Percentiles rank a stretch among this genome's conserved stretches.
These are phyloP conservation scores for Acanthamoeba castellanii DNA, from an alignment of 208 protist genomes.

Conservation along the genomic window DNA sequence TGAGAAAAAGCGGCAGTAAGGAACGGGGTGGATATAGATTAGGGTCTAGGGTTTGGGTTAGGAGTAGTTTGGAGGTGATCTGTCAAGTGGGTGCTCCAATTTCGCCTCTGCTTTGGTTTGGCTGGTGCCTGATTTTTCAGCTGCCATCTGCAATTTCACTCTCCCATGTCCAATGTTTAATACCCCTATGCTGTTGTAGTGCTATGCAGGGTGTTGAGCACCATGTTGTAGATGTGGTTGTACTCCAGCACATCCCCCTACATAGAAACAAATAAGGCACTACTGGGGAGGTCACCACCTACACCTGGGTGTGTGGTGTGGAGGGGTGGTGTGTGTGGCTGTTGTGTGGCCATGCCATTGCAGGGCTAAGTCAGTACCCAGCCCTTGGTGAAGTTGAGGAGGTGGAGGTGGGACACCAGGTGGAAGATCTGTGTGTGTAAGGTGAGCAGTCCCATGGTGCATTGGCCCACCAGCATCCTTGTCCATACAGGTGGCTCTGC, in stretches of 20 bases:
- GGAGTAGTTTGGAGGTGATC: too few relatives aligned
- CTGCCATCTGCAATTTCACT: too few relatives aligned
- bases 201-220: not conserved
- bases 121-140: too few relatives aligned
- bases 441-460: not conserved
- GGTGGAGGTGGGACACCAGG: not conserved
- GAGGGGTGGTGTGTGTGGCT: too few relatives aligned
- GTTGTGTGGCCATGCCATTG: not conserved
- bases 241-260: not conserved
- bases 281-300: not conserved
- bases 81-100: too few relatives aligned
- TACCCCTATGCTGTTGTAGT: not conserved
- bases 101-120: too few relatives aligned
- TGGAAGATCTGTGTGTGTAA: not conserved
- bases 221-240: not conserved
- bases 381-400: not conserved
- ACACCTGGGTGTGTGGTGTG: not conserved
- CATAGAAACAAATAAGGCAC: not conserved
- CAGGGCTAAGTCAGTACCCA: not conserved
- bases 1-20: too few relatives aligned
- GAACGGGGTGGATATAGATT: too few relatives aligned
- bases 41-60: too few relatives aligned
- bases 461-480: not conserved
- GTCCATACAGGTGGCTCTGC: not conserved
- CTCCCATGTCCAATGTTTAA: too few relatives aligned